These are phyloP conservation scores for Primulina eburnea DNA, from an alignment of 257 asterid genomes.

Conservation along the genomic window DNA sequence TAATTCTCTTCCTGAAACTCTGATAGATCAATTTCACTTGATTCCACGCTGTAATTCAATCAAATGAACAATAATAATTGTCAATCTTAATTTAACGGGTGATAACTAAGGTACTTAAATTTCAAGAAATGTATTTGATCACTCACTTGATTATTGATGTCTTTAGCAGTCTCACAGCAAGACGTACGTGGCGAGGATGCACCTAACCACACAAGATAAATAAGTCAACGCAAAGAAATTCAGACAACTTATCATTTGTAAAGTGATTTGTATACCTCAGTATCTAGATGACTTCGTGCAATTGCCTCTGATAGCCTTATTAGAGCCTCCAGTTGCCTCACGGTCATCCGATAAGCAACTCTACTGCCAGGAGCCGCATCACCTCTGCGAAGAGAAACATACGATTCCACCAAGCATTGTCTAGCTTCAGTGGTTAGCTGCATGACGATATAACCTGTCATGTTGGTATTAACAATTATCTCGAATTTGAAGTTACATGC, in stretches of 20 bases:
- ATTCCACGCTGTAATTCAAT: conserved; percentile 76
- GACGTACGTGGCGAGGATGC: conserved; percentile 61
- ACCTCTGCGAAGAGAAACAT: conserved; percentile 82
- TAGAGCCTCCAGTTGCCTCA: conserved; percentile 92
- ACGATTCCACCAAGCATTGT: conserved; percentile 76
- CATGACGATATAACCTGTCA: conserved; percentile 27
- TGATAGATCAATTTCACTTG: conserved; percentile 87
- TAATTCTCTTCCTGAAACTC: conserved; percentile 80
- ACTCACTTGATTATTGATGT: conserved; percentile 86
- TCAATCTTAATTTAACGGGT: neutral
- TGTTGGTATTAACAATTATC: conserved; percentile 11
- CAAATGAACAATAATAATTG: conserved; percentile 7
- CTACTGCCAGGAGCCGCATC: conserved; percentile 93
- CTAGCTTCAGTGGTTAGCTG: conserved; percentile 84
- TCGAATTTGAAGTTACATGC: neutral
- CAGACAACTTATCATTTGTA: neutral
- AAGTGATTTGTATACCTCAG: conserved; percentile 45
- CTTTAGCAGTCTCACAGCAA: conserved; percentile 77
- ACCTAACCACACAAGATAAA: conserved; percentile 47
- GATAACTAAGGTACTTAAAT: neutral
- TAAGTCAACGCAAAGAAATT: conserved; percentile 11
- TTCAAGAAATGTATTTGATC: conserved; percentile 15
- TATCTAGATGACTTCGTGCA: conserved; percentile 82
- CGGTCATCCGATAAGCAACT: conserved; percentile 99
- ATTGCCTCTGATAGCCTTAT: conserved; percentile 96